Percentiles rank a stretch among this genome's conserved stretches.
Conservation (phyloP, 2,329 filamentous ascomycete genomes). For the Coniochaeta sp. region DNA sequence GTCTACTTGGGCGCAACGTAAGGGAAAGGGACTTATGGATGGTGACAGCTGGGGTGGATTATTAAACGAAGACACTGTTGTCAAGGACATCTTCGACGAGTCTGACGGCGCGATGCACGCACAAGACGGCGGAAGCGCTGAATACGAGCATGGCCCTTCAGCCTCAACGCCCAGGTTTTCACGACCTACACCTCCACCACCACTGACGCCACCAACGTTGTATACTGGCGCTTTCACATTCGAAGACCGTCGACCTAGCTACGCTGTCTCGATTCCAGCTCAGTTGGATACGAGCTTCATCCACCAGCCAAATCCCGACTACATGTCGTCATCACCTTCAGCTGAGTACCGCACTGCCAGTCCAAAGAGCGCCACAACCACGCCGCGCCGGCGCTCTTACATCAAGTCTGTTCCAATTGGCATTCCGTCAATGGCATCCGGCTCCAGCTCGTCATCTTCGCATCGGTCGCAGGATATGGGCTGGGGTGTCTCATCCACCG, state of each 20-base stretch:
- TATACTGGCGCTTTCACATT: slow-evolving; percentile 35
- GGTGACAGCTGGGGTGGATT: slow-evolving; percentile 5
- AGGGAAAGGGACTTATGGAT: slow-evolving; percentile 11
- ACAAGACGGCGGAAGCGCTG: background rate
- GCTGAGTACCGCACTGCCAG: slow-evolving; percentile 12
- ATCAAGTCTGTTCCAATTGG: slow-evolving; percentile 15
- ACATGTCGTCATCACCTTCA: slow-evolving; percentile 27
- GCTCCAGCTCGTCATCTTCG: slow-evolving; percentile 8
- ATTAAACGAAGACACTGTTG: background rate
- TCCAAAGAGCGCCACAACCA: slow-evolving; percentile 7
- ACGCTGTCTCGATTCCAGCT: slow-evolving; percentile 23
- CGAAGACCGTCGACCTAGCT: slow-evolving; percentile 28
- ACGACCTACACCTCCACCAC: slow-evolving; percentile 31
- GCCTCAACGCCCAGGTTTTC: background rate
- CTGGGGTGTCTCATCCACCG: slow-evolving; percentile 7
- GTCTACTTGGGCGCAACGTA: slow-evolving; percentile 3
- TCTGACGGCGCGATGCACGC: background rate
- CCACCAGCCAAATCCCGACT: slow-evolving; percentile 44
- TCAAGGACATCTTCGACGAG: background rate
- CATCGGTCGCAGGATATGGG: slow-evolving; percentile 4
- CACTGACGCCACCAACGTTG: slow-evolving; percentile 40
- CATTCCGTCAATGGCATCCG: slow-evolving; percentile 11
- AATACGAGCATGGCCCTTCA: background rate
- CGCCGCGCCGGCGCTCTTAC: slow-evolving; percentile 13
- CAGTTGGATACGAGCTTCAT: slow-evolving; percentile 33